Evolutionary conservation across 345 rosid genomes (phyloP).

Genomic region (Geranium brycei): DNA sequence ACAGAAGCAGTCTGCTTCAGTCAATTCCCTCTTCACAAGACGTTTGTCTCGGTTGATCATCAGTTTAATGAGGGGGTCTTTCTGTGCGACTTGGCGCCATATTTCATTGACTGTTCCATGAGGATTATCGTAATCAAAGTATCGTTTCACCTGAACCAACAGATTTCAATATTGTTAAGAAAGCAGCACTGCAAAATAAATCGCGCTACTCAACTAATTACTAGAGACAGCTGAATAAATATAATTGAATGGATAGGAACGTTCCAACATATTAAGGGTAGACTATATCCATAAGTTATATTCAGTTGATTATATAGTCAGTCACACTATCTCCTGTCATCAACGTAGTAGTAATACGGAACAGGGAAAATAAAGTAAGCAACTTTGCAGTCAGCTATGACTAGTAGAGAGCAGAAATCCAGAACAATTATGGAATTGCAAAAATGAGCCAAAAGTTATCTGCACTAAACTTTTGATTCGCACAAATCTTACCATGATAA

Average conservation of each 20-base stretch:
- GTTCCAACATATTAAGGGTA: not conserved
- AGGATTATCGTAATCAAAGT: constrained; percentile 44
- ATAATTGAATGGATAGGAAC: not conserved
- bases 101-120: constrained; percentile 81
- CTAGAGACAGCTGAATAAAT: not conserved
- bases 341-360: too few species aligned
- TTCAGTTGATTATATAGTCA: not conserved
- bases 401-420: too few species aligned
- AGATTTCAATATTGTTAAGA: too few species aligned
- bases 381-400: too few species aligned
- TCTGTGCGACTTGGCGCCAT: constrained; percentile 76
- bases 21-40: constrained; percentile 37
- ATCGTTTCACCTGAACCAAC: constrained; percentile 52
- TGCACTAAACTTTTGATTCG: not conserved
- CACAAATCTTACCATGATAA: not conserved
- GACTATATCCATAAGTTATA: not conserved
- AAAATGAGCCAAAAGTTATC: not conserved
- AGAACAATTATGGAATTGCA: not conserved
- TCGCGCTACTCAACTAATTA: not conserved
- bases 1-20: constrained; percentile 60
- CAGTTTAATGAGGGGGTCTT: constrained; percentile 68
- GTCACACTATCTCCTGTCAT: not conserved
- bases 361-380: too few species aligned
- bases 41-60: constrained; percentile 84
- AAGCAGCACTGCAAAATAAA: not conserved